Conservation (phyloP, 2,329 filamentous ascomycete species). For the Bipolaris zeicola region DNA sequence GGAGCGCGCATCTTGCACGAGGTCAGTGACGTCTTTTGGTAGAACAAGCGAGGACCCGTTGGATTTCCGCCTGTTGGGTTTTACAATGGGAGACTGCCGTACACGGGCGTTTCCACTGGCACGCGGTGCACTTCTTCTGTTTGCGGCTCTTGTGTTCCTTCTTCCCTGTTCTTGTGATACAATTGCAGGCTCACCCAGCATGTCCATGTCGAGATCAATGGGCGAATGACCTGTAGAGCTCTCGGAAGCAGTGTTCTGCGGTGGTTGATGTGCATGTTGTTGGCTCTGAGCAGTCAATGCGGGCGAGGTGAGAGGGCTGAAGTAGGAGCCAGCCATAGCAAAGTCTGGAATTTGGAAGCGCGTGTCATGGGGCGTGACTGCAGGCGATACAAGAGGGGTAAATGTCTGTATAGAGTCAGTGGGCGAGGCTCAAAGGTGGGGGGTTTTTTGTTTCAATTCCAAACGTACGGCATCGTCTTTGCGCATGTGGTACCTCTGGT, state of each 20-base stretch:
- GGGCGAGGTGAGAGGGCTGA: constrained; percentile 82
- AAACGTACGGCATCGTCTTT: constrained; percentile 70
- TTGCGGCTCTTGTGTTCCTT: constrained; percentile 31
- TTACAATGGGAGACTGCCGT: constrained; percentile 74
- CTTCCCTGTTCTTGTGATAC: constrained; percentile 52
- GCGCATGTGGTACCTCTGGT: constrained; percentile 66
- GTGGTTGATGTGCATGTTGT: constrained; percentile 37
- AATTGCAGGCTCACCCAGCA: constrained; percentile 47
- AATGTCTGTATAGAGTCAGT: constrained; percentile 67
- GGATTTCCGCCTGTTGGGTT: constrained; percentile 60
- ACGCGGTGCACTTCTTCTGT: constrained; percentile 61
- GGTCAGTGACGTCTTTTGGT: constrained; percentile 52
- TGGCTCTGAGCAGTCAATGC: constrained; percentile 73
- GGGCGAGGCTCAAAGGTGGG: constrained; percentile 1
- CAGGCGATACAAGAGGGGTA: constrained; percentile 82
- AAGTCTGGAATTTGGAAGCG: constrained; percentile 66
- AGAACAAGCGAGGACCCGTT: constrained; percentile 52
- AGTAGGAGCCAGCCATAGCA: constrained; percentile 72
- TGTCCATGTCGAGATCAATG: constrained; percentile 54
- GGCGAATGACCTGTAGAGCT: constrained; percentile 58
- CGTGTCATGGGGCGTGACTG: constrained; percentile 77
- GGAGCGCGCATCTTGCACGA: constrained; percentile 46
- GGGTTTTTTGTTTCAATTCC: not conserved
- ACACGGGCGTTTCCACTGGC: constrained; percentile 56
- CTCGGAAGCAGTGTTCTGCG: constrained; percentile 55